These are phyloP conservation scores for Linum trigynum DNA, from an alignment of 345 rosid species.

Conservation along the genomic window DNA sequence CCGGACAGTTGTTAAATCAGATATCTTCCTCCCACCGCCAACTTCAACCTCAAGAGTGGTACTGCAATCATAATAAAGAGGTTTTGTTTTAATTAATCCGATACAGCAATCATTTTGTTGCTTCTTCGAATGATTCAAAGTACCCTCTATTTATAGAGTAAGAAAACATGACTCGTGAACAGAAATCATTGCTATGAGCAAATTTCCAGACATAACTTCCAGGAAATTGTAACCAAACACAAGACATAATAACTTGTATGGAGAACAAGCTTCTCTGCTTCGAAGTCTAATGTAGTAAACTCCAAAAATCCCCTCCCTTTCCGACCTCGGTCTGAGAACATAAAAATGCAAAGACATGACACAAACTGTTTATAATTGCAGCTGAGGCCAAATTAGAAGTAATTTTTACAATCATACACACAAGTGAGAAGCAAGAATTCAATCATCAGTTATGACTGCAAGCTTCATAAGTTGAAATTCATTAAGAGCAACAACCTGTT, in stretches of 20 bases:
- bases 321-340: not conserved
- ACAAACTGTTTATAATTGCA: not conserved
- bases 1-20: conserved; percentile 73
- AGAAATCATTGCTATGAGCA: not conserved
- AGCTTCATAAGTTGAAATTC: not conserved
- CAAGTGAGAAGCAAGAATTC: not conserved
- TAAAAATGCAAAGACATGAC: not conserved
- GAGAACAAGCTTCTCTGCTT: too few relatives aligned
- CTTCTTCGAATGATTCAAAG: not conserved
- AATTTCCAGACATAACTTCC: not conserved
- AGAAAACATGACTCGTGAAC: not conserved
- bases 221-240: not conserved
- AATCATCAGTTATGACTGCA: not conserved
- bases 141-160: not conserved
- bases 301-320: too few relatives aligned
- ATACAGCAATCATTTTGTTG: not conserved
- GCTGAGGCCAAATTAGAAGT: not conserved
- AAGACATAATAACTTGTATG: too few relatives aligned
- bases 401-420: not conserved
- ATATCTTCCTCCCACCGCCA: conserved; percentile 90
- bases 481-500: conserved; percentile 49
- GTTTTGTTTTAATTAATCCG: not conserved
- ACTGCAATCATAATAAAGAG: conserved; percentile 34
- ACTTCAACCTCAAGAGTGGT: conserved; percentile 77
- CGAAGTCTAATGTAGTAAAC: too few relatives aligned